phyloP scores from a whole-genome alignment of 2,329 filamentous ascomycete genomes.

The Amphichorda felina region DNA sequence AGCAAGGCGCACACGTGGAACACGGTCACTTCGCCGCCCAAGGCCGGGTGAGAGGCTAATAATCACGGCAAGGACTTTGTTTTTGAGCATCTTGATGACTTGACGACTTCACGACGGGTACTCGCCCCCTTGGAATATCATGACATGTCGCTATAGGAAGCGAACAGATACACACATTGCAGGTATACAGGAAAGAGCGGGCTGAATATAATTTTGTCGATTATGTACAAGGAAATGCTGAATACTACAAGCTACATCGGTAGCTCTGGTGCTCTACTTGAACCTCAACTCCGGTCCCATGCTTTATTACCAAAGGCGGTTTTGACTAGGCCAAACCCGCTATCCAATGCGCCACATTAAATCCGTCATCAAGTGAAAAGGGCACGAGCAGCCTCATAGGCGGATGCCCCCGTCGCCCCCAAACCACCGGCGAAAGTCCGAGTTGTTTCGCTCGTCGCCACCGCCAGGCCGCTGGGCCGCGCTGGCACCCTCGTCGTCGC shows the following conservation, averaged over 20 bases:
- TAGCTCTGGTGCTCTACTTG: too few species aligned
- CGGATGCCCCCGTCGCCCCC: constrained; percentile 30
- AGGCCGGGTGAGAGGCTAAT: too few species aligned
- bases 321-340: neutral
- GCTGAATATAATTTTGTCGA: too few species aligned
- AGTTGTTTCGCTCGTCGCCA: constrained; percentile 9
- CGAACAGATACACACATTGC: too few species aligned
- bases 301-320: neutral
- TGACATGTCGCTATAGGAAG: too few species aligned
- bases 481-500: constrained; percentile 28
- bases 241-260: too few species aligned
- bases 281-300: constrained; percentile 1
- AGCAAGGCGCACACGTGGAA: constrained; percentile 44
- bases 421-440: constrained; percentile 47
- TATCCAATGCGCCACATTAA: neutral
- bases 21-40: constrained; percentile 18
- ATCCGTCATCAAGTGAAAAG: neutral
- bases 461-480: neutral
- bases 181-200: too few species aligned
- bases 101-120: too few species aligned
- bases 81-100: too few species aligned
- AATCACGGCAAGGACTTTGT: too few species aligned
- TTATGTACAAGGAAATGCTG: too few species aligned
- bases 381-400: constrained; percentile 6
- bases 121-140: too few species aligned